phyloP scores from a whole-genome alignment of 495 filamentous ascomycete genomes.

The Aspergillus incahuasiensis region DNA sequence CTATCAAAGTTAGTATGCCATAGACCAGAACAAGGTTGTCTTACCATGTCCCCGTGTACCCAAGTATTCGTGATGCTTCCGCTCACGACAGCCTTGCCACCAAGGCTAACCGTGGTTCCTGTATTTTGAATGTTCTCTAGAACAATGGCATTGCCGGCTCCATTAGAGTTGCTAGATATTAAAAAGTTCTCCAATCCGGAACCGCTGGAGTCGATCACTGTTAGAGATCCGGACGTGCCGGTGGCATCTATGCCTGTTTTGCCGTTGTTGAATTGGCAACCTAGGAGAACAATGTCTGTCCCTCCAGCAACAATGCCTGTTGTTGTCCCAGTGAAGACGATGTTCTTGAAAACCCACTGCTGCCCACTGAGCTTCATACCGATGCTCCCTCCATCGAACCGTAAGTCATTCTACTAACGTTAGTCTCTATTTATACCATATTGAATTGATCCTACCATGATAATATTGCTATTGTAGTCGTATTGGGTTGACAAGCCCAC shows the following conservation, averaged over 20 bases:
- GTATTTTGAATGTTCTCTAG: slow-evolving; percentile 24
- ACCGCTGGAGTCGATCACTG: slow-evolving; percentile 37
- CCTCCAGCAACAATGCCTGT: slow-evolving; percentile 48
- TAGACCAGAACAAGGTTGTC: neutral
- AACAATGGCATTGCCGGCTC: slow-evolving; percentile 26
- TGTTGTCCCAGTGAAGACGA: slow-evolving; percentile 51
- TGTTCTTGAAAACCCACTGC: slow-evolving; percentile 65
- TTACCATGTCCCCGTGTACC: slow-evolving; percentile 28
- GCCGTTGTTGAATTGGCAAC: slow-evolving; percentile 25
- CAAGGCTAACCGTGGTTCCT: slow-evolving; percentile 21
- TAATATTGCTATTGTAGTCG: slow-evolving; percentile 47
- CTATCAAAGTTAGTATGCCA: slow-evolving; percentile 5
- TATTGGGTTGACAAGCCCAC: slow-evolving; percentile 65
- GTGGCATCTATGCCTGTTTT: slow-evolving; percentile 26
- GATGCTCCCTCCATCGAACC: slow-evolving; percentile 60
- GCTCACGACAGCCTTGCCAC: slow-evolving; percentile 11
- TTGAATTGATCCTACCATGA: slow-evolving; percentile 14
- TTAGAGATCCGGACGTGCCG: slow-evolving; percentile 44
- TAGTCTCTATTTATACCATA: too few relatives aligned
- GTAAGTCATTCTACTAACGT: slow-evolving; percentile 42
- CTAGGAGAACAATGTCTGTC: slow-evolving; percentile 26
- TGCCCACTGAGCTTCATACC: slow-evolving; percentile 62
- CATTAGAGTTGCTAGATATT: slow-evolving; percentile 10
- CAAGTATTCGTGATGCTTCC: slow-evolving; percentile 25
- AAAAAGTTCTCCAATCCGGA: slow-evolving; percentile 43